phyloP scores from a whole-genome alignment of 2,329 filamentous ascomycete genomes.

The Fusarium nurragi region DNA sequence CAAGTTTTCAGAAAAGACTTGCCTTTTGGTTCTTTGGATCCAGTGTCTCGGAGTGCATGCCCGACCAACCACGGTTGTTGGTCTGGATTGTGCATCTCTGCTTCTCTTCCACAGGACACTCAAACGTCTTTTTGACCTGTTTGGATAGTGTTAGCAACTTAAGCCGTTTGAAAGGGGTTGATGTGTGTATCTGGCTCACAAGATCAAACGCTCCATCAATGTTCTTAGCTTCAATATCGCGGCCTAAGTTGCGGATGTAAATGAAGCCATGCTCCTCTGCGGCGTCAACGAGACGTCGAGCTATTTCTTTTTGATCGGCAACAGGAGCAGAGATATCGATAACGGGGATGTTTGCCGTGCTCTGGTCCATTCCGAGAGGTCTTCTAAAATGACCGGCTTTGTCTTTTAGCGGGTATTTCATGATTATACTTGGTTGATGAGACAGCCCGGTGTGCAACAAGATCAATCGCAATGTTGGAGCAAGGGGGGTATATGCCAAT shows the following conservation, averaged over 20 bases:
- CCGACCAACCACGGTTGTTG: conserved; percentile 88
- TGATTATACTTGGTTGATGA: not conserved
- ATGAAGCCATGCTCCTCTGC: conserved; percentile 88
- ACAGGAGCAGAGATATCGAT: conserved; percentile 72
- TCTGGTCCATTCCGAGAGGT: conserved; percentile 30
- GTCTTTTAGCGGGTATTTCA: conserved; percentile 8
- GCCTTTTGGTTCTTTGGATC: conserved; percentile 85
- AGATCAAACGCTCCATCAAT: conserved; percentile 78
- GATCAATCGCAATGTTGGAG: not conserved
- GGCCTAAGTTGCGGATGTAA: conserved; percentile 81
- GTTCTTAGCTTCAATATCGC: conserved; percentile 71
- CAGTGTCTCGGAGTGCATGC: conserved; percentile 87
- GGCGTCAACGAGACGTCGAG: conserved; percentile 78
- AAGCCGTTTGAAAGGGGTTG: not conserved
- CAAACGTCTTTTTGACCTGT: conserved; percentile 76
- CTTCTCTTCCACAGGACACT: conserved; percentile 75
- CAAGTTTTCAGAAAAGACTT: conserved; percentile 40
- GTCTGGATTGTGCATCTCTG: conserved; percentile 76
- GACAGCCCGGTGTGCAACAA: not conserved
- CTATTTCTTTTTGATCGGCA: conserved; percentile 64
- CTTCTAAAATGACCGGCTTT: not conserved
- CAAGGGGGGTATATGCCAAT: not conserved
- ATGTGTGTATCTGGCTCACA: conserved; percentile 56
- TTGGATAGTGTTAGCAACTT: not conserved
- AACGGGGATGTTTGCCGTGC: conserved; percentile 71